A percentile compares a stretch with the other conserved stretches of the same genome.
These are phyloP conservation scores for Ormosia semicastrata DNA, from an alignment of 306 rosid genomes.

Conservation along the genomic window DNA sequence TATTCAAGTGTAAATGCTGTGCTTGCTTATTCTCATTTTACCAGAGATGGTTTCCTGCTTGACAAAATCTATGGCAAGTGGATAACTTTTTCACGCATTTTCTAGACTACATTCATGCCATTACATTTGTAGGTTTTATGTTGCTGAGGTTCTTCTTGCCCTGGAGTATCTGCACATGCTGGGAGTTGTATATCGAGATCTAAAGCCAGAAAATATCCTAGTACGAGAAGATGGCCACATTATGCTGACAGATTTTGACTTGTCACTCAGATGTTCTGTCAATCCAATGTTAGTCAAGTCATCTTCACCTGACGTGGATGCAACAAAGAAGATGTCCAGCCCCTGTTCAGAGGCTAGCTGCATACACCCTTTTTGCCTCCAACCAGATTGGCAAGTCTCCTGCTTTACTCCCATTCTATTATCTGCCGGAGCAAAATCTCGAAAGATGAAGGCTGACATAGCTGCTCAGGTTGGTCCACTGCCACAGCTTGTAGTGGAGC, in stretches of 20 bases:
- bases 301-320: constrained; percentile 57
- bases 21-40: not conserved
- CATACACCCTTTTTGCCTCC: constrained; percentile 94
- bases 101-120: constrained; percentile 15
- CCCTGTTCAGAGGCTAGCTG: constrained; percentile 83
- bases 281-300: constrained; percentile 72
- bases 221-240: constrained; percentile 99
- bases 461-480: constrained; percentile 68
- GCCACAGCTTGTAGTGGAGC: constrained; percentile 94
- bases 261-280: constrained; percentile 88
- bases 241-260: constrained; percentile 94
- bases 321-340: constrained; percentile 55
- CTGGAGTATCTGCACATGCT: constrained; percentile 96
- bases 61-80: not conserved
- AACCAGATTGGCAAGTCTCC: constrained; percentile 94
- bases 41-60: not conserved
- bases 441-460: constrained; percentile 67
- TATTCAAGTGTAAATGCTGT: constrained; percentile 3
- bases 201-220: constrained; percentile 91
- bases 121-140: constrained; percentile 71
- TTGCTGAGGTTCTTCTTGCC: constrained; percentile 92
- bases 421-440: constrained; percentile 68
- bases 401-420: constrained; percentile 88
- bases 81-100: not conserved
- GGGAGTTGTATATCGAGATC: constrained; percentile 93